Base-by-base conservation (phyloP, 108 stramenopile species). In the Cylindrotheca closterium region DNA sequence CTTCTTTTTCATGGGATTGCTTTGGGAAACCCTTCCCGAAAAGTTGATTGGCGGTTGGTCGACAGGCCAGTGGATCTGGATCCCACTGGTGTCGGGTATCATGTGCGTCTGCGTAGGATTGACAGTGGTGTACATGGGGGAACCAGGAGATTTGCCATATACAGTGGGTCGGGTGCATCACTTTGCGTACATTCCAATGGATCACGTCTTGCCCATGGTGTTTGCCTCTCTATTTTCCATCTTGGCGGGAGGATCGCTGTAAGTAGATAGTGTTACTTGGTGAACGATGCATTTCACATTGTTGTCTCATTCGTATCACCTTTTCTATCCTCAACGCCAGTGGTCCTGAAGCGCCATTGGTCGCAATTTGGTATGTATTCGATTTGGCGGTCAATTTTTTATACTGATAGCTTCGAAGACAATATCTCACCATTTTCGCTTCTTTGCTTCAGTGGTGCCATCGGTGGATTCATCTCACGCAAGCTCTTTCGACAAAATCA, bases 81-180 rank as follows among this genome's bases (percentile, higher is more conserved):
- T 87, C 21, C 86, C 86, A n/a, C n/a, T 79, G 12, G 75, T 78
- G 0, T 70, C 64, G 0, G 61, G 66, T 26, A 58, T 56, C 37
- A 47, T 60, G 2, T 50, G 42, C 51, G 78, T 78, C 30, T 42
- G 37, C 15, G 15, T 15, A 42, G 86, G 86, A 26, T 46, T 84
- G 33, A 77, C 75, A 4, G 81, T 87, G 0, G 66, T 71, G n/a
- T 73, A 59, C 29, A 56, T 84, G 59, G 86, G 82, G 8, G 83
- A 88, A 55, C 87, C 87, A 15, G 87, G 87, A 10, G 87, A 88
- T 73, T 58, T 88, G 64, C 78, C 83, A 0, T 84, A 82, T 58
- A 84, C 83, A 0, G 79, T 88, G 17, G 55, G 79, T 12, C 71
- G 87, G 50, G 77, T 88, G 25, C 87, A 88, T 52, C 67, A 79